Evolutionary conservation across 768 basidiomycete genomes (phyloP), one percentile per base, ranked within the genome.

Genomic region (Nevesoporus exiguus): DNA sequence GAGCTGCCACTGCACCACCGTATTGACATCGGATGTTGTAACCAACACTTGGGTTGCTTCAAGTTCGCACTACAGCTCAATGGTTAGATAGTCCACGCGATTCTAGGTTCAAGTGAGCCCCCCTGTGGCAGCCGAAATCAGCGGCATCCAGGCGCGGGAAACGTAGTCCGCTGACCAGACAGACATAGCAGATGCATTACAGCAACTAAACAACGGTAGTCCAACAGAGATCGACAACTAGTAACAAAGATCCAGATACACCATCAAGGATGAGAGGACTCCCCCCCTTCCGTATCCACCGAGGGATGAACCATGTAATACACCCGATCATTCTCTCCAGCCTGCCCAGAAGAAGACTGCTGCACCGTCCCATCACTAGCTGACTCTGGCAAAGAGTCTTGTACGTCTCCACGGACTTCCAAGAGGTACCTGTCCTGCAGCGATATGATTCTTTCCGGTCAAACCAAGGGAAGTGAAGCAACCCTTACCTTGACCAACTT

Each of bases 281-380:
- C 71, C 6, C 61, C 71, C 0, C 59, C 66, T 54, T 93, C 89
- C 9, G 82, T 81, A 63, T 93, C 91, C 33, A 93, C 90, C 2
- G 85, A 81, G 1, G 91, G 91, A 74, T 94, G 93, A 3, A 96
- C 91, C 83, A 95, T 85, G 66, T 94, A 95, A 68, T 84, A 87
- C 45, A 93, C 80, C 19, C 87, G 85, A 14, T 84, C 73, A 58
- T 84, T 80, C 39, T 80, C 81, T 10, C 77, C 82, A 10, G 77
- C 78, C 54, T 76, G 70, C 46, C 72, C 68, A 13, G 79, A 79
- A 17, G 80, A 79, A 40, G 80, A 78, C 51, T 76, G 76, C 30
- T 61, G 58, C 37, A 57, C 41, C 48, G 77, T 82, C 50, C 81
- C 80, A 42, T 85, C 85, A 40, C 81, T 82, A 61, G 77, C 77